Percentiles rank a stretch among this genome's conserved stretches.
Evolutionary conservation across 2,329 filamentous ascomycete species (phyloP).

Genomic region (Colletotrichum sp.): DNA sequence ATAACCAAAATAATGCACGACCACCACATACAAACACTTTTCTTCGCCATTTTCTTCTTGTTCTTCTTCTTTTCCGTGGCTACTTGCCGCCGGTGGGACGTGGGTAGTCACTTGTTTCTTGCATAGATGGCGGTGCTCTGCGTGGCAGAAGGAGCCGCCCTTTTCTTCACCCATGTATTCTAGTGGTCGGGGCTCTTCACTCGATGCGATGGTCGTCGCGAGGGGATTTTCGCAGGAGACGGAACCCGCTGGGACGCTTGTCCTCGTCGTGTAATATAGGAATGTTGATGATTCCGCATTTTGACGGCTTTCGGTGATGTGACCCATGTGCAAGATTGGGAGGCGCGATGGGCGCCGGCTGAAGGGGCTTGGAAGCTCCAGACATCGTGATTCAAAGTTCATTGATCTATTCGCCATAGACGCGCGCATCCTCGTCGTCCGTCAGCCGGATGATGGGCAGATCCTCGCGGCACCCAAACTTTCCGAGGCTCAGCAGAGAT

Average conservation of each 20-base stretch:
- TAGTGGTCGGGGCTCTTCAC: neutral
- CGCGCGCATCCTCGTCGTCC: too few species aligned
- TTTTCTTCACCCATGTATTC: neutral
- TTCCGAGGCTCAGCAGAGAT: neutral
- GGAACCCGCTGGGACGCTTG: neutral
- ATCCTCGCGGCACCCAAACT: too few species aligned
- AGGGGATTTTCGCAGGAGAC: too few species aligned
- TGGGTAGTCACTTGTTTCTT: neutral
- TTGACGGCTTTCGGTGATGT: neutral
- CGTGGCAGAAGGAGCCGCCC: neutral
- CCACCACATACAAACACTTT: neutral
- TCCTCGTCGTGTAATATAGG: neutral
- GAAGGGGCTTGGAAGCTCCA: neutral
- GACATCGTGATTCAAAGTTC: accelerated
- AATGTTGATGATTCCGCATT: neutral
- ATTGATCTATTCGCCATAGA: neutral
- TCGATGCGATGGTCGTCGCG: neutral
- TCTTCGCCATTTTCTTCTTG: neutral
- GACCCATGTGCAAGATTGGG: accelerated
- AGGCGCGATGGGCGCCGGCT: neutral
- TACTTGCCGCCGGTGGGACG: neutral
- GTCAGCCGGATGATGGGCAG: too few species aligned
- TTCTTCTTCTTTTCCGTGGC: neutral
- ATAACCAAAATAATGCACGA: neutral
- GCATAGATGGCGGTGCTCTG: neutral